Conservation (phyloP, 768 basidiomycete species). For the Xerocomus potaroensis region DNA sequence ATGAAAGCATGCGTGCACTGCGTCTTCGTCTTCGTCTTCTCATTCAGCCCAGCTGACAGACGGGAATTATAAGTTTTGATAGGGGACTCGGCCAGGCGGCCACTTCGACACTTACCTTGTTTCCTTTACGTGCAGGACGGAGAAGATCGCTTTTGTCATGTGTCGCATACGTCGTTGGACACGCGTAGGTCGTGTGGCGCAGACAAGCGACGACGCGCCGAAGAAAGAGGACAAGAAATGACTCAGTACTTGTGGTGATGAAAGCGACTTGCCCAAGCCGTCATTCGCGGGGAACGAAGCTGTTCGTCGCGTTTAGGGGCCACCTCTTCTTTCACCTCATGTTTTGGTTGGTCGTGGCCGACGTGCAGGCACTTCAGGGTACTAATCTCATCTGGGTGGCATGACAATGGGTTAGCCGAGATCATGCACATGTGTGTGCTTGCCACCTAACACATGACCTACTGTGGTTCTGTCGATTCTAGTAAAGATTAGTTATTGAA, state of each 20-base stretch:
- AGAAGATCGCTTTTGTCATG: slow-evolving; percentile 5
- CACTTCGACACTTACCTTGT: slow-evolving; percentile 6
- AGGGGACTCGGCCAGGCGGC: slow-evolving; percentile 2
- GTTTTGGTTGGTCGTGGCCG: slow-evolving; percentile 9
- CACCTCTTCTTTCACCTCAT: slow-evolving; percentile 14
- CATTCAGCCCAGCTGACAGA: slow-evolving; percentile 1
- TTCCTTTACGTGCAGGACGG: slow-evolving; percentile 20
- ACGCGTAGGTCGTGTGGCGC: slow-evolving; percentile 19
- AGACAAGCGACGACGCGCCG: slow-evolving; percentile 6
- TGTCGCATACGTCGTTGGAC: slow-evolving; percentile 17
- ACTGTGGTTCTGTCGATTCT: not conserved
- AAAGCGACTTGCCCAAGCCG: not conserved
- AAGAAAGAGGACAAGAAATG: not conserved
- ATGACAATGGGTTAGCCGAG: not conserved
- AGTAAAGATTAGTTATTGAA: too few relatives aligned
- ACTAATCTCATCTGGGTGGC: not conserved
- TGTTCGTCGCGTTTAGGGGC: not conserved
- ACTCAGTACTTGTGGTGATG: not conserved
- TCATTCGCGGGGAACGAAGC: not conserved
- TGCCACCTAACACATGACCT: slow-evolving; percentile 1
- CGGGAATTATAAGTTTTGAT: slow-evolving; percentile 14
- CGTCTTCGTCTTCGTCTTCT: slow-evolving; percentile 1
- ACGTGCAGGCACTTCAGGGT: slow-evolving; percentile 1
- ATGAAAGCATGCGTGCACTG: slow-evolving; percentile 2
- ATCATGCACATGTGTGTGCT: not conserved